Percentiles rank a stretch among this genome's conserved stretches.
These are phyloP conservation scores for Heterobasidion occidentale DNA, from an alignment of 1,284 basidiomycete species.

Conservation along the genomic window DNA sequence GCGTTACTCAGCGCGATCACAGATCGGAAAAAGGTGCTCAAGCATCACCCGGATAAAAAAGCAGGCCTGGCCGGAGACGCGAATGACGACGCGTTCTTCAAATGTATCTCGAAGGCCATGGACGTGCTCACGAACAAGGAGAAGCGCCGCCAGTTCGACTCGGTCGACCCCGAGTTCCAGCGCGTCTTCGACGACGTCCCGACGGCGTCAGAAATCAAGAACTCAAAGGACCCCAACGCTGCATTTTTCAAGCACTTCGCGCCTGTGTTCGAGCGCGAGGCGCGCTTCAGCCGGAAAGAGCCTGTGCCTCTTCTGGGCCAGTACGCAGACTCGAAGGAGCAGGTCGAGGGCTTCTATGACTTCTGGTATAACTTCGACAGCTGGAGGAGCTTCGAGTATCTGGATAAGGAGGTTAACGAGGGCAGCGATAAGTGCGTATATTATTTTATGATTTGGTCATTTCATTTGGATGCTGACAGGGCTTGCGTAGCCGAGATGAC, in stretches of 20 bases:
- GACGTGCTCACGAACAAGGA: constrained; percentile 88
- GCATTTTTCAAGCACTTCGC: constrained; percentile 59
- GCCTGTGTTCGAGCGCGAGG: constrained; percentile 86
- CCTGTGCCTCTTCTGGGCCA: constrained; percentile 84
- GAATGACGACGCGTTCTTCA: constrained; percentile 99
- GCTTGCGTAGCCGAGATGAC: constrained; percentile 75
- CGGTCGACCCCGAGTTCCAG: constrained; percentile 77
- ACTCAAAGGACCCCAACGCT: constrained; percentile 41
- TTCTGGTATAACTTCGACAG: constrained; percentile 99
- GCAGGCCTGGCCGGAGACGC: constrained; percentile 64
- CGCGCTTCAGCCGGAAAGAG: constrained; percentile 83
- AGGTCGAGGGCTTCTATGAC: constrained; percentile 93
- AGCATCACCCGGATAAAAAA: constrained; percentile 99
- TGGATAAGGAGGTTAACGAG: constrained; percentile 98
- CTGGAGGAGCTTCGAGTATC: constrained; percentile 97
- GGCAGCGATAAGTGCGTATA: constrained; percentile 82
- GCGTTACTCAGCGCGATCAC: constrained; percentile 1
- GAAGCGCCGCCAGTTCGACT: constrained; percentile 93
- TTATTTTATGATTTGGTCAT: neutral
- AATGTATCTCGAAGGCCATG: constrained; percentile 96
- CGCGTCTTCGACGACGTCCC: constrained; percentile 78
- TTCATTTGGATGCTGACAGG: constrained; percentile 5
- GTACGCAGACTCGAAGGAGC: constrained; percentile 67
- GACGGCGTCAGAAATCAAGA: constrained; percentile 58
- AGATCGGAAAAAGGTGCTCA: constrained; percentile 98